phyloP scores from a whole-genome alignment of 768 basidiomycete genomes.

The Royoungia palumana region DNA sequence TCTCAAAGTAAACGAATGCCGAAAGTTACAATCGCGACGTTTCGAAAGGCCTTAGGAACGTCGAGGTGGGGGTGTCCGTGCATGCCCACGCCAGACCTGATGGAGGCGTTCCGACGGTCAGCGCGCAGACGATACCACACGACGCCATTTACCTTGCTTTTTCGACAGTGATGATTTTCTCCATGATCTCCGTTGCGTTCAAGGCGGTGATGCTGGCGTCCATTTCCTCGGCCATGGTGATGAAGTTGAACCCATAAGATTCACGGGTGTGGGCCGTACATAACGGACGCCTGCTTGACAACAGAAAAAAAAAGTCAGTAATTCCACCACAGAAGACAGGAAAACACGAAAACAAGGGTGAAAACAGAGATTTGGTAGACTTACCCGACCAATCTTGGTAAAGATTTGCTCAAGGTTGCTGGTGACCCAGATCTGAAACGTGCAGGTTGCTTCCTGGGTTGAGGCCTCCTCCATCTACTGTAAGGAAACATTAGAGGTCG shows the following conservation, averaged over 20 bases:
- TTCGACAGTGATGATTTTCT: conserved; percentile 85
- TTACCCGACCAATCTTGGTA: too few species aligned
- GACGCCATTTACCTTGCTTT: too few species aligned
- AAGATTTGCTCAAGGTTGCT: conserved; percentile 88
- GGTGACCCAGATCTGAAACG: conserved; percentile 67
- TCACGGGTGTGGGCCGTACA: conserved; percentile 72
- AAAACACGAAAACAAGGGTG: neutral
- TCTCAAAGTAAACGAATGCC: neutral
- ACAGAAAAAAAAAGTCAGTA: conserved; percentile 5
- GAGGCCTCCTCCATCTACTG: conserved; percentile 34
- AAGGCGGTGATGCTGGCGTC: conserved; percentile 86
- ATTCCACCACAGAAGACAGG: neutral
- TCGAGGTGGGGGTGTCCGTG: conserved; percentile 90
- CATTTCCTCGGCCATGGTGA: conserved; percentile 89
- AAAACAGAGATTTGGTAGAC: too few species aligned
- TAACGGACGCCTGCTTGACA: conserved; percentile 64
- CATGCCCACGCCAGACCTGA: conserved; percentile 85
- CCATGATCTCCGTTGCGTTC: conserved; percentile 80
- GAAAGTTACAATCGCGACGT: conserved; percentile 57
- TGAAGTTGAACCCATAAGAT: conserved; percentile 84
- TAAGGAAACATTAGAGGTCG: neutral
- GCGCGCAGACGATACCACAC: neutral
- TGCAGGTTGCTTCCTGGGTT: conserved; percentile 70
- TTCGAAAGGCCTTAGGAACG: conserved; percentile 93
- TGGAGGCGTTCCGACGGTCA: conserved; percentile 4